Base-by-base conservation (phyloP, 805 yeast species). In the Barnettozyma californica region DNA sequence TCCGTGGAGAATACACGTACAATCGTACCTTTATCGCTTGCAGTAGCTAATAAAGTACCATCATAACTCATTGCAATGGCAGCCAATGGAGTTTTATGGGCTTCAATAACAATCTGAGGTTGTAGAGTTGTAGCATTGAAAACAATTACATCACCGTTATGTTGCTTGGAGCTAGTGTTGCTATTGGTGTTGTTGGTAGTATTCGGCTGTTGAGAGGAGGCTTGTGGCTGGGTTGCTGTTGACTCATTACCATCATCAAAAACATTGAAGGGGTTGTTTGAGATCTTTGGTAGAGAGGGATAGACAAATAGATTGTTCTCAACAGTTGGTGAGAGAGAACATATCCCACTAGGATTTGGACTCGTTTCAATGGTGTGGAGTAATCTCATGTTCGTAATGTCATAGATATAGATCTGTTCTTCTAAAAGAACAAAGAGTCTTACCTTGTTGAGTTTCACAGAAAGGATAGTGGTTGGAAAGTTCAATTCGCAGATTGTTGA, bases 21-120 rank as follows among this genome's bases (percentile, higher is more conserved):
- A 16, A 86, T 84, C 0, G 95, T 86, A 3, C 95, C 95, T 56
- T 84, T 84, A 40, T 78, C 81, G 11, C 89, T 81, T 1, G 91
- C 85, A 0, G 92, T 83, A 1, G 92, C 91, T 35, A 86, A 65
- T 23, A 81, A 61, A 1, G 71, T 67, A 0, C 92, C 94, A 62
- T 84, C 88, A 33, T 68, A 68, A 21, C 87, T 82, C 23, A 86
- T 63, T 2, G 83, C 68, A 47, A 86, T 68, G 1, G 83, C 81
- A 2, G 89, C 87, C 37, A 86, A 62, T 5, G 80, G 73, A 0
- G 87, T 77, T 58, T 83, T 84, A 58, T 86, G 95, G 2, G 91
- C 90, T 58, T 82, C 87, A 25, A 86, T 77, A 1, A 84, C 83
- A 46, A 82, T 78, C 10, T 81, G 56, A 0, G 91, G 89, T 56